A percentile compares a stretch with the other conserved stretches of the same genome.
These are phyloP conservation scores for Curvularia hawaiiensis DNA, from an alignment of 2,329 filamentous ascomycete genomes.

Conservation along the genomic window DNA sequence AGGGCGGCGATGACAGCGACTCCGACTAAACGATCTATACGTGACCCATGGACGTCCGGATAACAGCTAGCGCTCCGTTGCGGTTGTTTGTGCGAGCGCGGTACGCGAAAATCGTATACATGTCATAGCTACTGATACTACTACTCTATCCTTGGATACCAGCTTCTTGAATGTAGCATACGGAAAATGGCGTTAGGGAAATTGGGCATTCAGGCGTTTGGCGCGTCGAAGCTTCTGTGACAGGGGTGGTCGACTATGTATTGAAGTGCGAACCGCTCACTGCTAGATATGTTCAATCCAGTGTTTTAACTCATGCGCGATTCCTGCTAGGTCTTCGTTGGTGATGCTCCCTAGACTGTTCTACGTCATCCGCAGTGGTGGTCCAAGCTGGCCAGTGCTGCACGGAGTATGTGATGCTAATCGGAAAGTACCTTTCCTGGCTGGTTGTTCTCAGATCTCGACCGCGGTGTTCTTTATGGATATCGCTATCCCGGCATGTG, in stretches of 20 bases:
- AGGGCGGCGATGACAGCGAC: conserved; percentile 36
- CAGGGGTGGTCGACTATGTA: conserved; percentile 32
- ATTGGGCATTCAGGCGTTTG: conserved; percentile 43
- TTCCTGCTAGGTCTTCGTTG: not conserved
- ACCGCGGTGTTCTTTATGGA: not conserved
- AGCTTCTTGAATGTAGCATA: conserved; percentile 44
- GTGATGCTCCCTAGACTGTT: not conserved
- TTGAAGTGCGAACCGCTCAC: conserved; percentile 26
- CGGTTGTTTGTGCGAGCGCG: conserved; percentile 21
- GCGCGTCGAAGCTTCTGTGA: conserved; percentile 36
- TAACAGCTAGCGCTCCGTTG: conserved; percentile 20
- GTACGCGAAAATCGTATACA: conserved; percentile 27
- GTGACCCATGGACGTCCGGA: conserved; percentile 24
- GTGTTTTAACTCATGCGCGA: conserved; percentile 18
- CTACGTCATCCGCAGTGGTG: not conserved
- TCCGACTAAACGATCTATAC: conserved; percentile 34
- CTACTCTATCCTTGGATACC: conserved; percentile 33
- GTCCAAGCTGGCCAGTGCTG: not conserved
- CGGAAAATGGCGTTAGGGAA: conserved; percentile 40
- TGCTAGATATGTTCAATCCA: conserved; percentile 28
- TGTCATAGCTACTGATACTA: conserved; percentile 30
- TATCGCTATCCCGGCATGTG: not conserved
- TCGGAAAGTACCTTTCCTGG: not conserved
- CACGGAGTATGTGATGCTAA: not conserved
- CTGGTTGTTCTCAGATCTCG: not conserved